A percentile compares a stretch with the other conserved stretches of the same genome.
These are phyloP conservation scores for Cryphonectria japonica DNA, from an alignment of 2,329 filamentous ascomycete species.

Conservation along the genomic window DNA sequence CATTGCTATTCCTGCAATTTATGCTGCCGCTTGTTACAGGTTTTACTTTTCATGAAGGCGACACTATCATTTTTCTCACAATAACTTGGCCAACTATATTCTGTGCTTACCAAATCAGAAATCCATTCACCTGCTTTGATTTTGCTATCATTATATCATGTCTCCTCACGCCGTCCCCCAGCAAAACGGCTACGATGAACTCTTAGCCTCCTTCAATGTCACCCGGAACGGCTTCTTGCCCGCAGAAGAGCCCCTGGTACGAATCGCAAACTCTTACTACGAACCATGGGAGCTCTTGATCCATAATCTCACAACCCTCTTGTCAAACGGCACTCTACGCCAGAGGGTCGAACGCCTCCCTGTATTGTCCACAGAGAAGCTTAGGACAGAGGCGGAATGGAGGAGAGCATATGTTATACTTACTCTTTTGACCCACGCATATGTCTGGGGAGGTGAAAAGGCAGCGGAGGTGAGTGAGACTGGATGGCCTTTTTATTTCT, in stretches of 20 bases:
- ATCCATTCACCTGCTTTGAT: not conserved
- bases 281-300: slow-evolving; percentile 76
- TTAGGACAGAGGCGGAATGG: slow-evolving; percentile 74
- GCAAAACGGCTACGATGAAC: slow-evolving; percentile 31
- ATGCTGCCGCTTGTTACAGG: not conserved
- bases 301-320: slow-evolving; percentile 66
- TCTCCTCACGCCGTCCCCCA: slow-evolving; percentile 47
- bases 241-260: slow-evolving; percentile 65
- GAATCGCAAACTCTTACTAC: slow-evolving; percentile 74
- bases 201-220: slow-evolving; percentile 43
- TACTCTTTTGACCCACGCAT: slow-evolving; percentile 79
- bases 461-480: slow-evolving; percentile 66
- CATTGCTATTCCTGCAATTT: not conserved
- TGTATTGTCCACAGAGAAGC: slow-evolving; percentile 66
- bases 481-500: not conserved
- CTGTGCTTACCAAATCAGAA: no score
- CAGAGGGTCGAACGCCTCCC: slow-evolving; percentile 67
- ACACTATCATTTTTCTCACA: not conserved
- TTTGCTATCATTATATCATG: slow-evolving; percentile 38
- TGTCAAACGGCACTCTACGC: slow-evolving; percentile 68
- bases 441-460: slow-evolving; percentile 83
- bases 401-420: slow-evolving; percentile 79
- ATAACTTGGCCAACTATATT: not conserved
- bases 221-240: slow-evolving; percentile 77
- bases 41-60: not conserved